Evolutionary conservation across 345 rosid species (phyloP).

Genomic region (Eucalyptus tenuipes): DNA sequence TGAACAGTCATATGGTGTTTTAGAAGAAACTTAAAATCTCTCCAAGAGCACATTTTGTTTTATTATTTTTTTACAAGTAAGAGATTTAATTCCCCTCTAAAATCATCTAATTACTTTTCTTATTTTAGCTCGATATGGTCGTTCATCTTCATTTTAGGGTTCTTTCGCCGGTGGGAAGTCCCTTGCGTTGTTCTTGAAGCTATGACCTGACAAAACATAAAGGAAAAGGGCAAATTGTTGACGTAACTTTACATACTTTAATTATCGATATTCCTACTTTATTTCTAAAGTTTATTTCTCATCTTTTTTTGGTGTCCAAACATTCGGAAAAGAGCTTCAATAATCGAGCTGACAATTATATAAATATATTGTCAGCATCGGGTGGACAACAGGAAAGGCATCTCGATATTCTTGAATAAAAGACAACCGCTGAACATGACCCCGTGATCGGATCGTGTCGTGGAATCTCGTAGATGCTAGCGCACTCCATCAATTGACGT

Average conservation of each 20-base stretch:
- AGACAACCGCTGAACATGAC: neutral
- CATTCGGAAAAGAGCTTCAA: neutral
- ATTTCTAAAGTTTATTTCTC: neutral
- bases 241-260: neutral
- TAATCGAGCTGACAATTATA: neutral
- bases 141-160: neutral
- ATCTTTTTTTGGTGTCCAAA: neutral
- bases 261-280: neutral
- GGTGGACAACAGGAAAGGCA: neutral
- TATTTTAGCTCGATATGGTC: neutral
- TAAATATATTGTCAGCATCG: neutral
- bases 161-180: neutral
- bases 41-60: neutral
- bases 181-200: neutral
- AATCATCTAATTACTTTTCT: neutral
- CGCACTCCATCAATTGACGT: neutral
- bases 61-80: fast-evolving
- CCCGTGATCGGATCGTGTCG: neutral
- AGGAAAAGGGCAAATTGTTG: neutral
- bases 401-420: neutral
- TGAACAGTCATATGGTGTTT: fast-evolving
- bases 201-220: neutral
- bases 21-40: neutral
- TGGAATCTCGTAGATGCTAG: neutral
- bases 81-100: neutral